These are phyloP conservation scores for Fusarium sulawesiense DNA, from an alignment of 2,329 filamentous ascomycete genomes.

Conservation along the genomic window DNA sequence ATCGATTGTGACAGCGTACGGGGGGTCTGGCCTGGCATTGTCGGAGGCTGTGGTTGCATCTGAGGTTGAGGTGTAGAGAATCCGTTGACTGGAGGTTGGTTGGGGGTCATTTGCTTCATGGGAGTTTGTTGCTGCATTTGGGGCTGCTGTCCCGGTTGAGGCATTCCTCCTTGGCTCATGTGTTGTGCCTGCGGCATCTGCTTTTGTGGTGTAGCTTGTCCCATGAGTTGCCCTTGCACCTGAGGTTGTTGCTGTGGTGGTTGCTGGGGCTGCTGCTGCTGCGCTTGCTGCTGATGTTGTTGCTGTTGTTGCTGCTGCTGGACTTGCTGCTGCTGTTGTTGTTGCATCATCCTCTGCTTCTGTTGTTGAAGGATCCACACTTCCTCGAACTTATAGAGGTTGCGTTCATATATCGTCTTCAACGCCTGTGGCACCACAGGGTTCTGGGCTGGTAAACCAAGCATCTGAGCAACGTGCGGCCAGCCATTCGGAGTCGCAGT, in stretches of 20 bases:
- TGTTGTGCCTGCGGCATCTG: slow-evolving; percentile 51
- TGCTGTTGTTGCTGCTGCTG: slow-evolving; percentile 54
- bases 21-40: slow-evolving; percentile 53
- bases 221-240: slow-evolving; percentile 47
- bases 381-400: slow-evolving; percentile 81
- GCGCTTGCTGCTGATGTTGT: not conserved
- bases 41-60: slow-evolving; percentile 37
- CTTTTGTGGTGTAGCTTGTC: slow-evolving; percentile 49
- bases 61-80: slow-evolving; percentile 51
- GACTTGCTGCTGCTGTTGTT: slow-evolving; percentile 56
- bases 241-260: slow-evolving; percentile 27
- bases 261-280: slow-evolving; percentile 50
- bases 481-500: slow-evolving; percentile 77
- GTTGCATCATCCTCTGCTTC: slow-evolving; percentile 64
- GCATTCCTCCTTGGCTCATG: slow-evolving; percentile 52
- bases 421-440: slow-evolving; percentile 77
- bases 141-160: slow-evolving; percentile 47
- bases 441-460: slow-evolving; percentile 72
- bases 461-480: slow-evolving; percentile 74
- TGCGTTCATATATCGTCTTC: slow-evolving; percentile 78
- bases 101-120: slow-evolving; percentile 58
- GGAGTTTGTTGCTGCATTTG: slow-evolving; percentile 52
- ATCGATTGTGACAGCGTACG: slow-evolving; percentile 64
- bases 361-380: slow-evolving; percentile 69
- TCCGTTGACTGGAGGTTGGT: slow-evolving; percentile 53